These are phyloP conservation scores for Trifolium repens DNA, from an alignment of 306 rosid species.

Conservation along the genomic window DNA sequence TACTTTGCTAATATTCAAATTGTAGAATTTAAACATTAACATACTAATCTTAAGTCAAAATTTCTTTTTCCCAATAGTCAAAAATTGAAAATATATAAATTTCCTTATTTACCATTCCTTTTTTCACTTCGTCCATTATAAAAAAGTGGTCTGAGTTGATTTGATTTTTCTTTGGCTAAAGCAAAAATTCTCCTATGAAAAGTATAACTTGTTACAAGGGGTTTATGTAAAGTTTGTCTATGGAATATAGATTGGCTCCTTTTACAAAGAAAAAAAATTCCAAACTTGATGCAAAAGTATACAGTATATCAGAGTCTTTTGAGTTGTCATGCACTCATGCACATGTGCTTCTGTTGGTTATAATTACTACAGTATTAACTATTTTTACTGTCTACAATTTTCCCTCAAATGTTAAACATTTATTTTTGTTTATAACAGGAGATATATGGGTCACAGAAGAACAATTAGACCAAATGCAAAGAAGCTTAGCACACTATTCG, in stretches of 20 bases:
- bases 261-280: conserved; percentile 23
- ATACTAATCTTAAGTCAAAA: conserved; percentile 8
- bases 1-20: conserved; percentile 2
- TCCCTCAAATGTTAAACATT: neutral
- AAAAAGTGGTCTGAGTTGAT: neutral
- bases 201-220: conserved; percentile 32
- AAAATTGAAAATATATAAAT: neutral
- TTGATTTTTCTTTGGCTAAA: conserved; percentile 23
- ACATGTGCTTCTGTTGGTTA: conserved; percentile 1
- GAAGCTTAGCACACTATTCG: conserved; percentile 80
- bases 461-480: conserved; percentile 96
- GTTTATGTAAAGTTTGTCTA: conserved; percentile 22
- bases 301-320: conserved; percentile 5
- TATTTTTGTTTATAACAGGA: conserved; percentile 57
- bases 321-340: conserved; percentile 21
- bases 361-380: neutral
- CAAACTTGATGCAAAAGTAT: conserved; percentile 27
- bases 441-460: conserved; percentile 97
- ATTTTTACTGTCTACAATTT: neutral
- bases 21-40: conserved; percentile 17
- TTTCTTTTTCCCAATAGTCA: neutral
- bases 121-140: conserved; percentile 6
- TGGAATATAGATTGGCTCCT: neutral
- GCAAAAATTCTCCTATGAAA: neutral
- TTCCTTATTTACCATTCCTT: conserved; percentile 2